phyloP scores from a whole-genome alignment of 2,329 filamentous ascomycete species.

The Fusarium sp. region DNA sequence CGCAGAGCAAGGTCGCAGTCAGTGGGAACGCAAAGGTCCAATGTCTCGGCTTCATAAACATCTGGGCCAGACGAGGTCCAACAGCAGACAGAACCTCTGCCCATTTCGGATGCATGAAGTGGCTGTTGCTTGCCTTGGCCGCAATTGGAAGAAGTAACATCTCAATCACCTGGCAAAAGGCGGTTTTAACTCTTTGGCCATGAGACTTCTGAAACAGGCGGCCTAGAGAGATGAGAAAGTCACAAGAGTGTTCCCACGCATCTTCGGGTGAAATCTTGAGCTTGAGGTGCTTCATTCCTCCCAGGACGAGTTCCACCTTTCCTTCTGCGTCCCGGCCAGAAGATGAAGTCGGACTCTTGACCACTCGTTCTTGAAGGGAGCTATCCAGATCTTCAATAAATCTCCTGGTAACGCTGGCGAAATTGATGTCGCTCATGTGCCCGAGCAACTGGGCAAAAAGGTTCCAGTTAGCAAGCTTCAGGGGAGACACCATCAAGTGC shows the following conservation, averaged over 20 bases:
- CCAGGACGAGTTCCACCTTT: conserved; percentile 86
- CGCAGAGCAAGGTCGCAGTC: conserved; percentile 86
- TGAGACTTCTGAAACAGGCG: conserved; percentile 87
- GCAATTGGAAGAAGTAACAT: conserved; percentile 88
- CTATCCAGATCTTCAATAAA: conserved; percentile 85
- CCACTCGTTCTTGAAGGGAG: conserved; percentile 78
- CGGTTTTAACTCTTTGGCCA: conserved; percentile 89
- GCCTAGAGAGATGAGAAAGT: conserved; percentile 85
- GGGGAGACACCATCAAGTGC: conserved; percentile 77
- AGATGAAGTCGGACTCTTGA: conserved; percentile 70
- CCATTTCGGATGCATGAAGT: conserved; percentile 87
- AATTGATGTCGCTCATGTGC: conserved; percentile 96
- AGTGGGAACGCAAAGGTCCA: conserved; percentile 91
- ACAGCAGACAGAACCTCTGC: conserved; percentile 83
- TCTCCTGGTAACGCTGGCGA: conserved; percentile 81
- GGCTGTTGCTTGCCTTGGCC: conserved; percentile 77
- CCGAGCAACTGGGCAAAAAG: conserved; percentile 92
- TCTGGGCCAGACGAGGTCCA: conserved; percentile 80
- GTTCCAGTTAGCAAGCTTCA: conserved; percentile 95
- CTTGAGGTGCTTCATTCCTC: conserved; percentile 90
- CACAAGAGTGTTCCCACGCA: conserved; percentile 86
- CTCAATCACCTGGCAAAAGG: conserved; percentile 93
- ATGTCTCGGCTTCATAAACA: conserved; percentile 91
- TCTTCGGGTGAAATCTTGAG: conserved; percentile 79
- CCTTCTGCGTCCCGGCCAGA: conserved; percentile 77